These are phyloP conservation scores for Wickerhamiella australiensis DNA, from an alignment of 805 yeast genomes.

Conservation along the genomic window DNA sequence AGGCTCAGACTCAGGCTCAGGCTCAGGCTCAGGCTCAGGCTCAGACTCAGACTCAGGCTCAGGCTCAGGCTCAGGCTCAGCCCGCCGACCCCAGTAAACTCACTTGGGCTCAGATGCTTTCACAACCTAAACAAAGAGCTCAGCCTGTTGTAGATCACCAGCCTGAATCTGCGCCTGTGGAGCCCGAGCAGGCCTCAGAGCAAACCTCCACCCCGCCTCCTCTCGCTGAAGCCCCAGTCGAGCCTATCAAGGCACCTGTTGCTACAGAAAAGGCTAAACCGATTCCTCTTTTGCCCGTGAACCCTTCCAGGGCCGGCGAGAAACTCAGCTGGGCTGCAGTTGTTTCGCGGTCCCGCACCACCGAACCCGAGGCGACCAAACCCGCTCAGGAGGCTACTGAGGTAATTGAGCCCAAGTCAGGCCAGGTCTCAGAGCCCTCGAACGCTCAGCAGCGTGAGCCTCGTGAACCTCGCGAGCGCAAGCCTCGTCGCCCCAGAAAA, in stretches of 20 bases:
- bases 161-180: constrained; percentile 11
- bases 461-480: constrained; percentile 3
- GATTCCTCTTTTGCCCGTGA: constrained; percentile 17
- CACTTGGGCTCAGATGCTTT: constrained; percentile 20
- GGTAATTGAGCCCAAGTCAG: no score
- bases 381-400: background rate
- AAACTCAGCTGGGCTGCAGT: constrained; percentile 16
- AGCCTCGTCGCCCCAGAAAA: constrained; percentile 2
- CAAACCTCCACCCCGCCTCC: constrained; percentile 16
- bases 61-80: background rate
- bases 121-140: background rate
- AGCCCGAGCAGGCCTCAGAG: no score
- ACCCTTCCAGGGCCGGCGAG: constrained; percentile 15
- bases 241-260: constrained; percentile 15
- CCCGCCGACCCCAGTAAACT: constrained; percentile 12
- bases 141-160: background rate
- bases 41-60: background rate
- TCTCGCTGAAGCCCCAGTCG: constrained; percentile 16
- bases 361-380: background rate
- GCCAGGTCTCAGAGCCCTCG: no score
- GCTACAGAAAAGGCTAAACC: constrained; percentile 12
- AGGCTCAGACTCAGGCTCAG: constrained; percentile 7
- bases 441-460: constrained; percentile 12
- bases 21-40: background rate
- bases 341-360: constrained; percentile 6